These are phyloP conservation scores for Serendipita vermifera DNA, from an alignment of 768 basidiomycete species.

Conservation along the genomic window DNA sequence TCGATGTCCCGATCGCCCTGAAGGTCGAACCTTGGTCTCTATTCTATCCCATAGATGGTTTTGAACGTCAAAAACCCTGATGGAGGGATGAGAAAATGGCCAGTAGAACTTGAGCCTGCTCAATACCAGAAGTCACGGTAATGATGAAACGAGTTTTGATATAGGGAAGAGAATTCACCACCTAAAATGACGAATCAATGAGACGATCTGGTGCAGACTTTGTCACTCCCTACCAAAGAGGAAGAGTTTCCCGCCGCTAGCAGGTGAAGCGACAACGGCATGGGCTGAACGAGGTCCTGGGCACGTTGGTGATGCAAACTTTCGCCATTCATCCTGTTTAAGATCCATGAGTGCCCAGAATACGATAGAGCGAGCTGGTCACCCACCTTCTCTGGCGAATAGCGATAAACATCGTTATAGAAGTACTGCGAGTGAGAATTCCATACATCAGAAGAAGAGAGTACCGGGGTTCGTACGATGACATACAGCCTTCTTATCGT, in stretches of 20 bases:
- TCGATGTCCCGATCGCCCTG: conserved; percentile 71
- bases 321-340: conserved; percentile 72
- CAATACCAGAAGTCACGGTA: conserved; percentile 78
- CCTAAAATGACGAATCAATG: conserved; percentile 28
- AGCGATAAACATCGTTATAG: conserved; percentile 79
- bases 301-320: conserved; percentile 69
- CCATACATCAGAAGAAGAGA: neutral
- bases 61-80: conserved; percentile 50
- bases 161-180: conserved; percentile 74
- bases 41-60: conserved; percentile 79
- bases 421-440: conserved; percentile 41
- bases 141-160: conserved; percentile 77
- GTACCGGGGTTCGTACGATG: neutral
- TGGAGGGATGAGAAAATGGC: too few relatives aligned
- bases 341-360: neutral
- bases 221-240: conserved; percentile 45
- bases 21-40: conserved; percentile 70
- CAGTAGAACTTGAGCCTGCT: neutral
- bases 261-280: conserved; percentile 58
- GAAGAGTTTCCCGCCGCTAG: conserved; percentile 76
- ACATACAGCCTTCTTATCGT: conserved; percentile 66
- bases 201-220: neutral
- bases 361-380: neutral
- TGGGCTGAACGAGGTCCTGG: conserved; percentile 85
- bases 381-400: conserved; percentile 64